Percentiles rank a stretch among this genome's conserved stretches.
These are phyloP conservation scores for Bruguiera parviflora DNA, from an alignment of 345 rosid species.

Conservation along the genomic window DNA sequence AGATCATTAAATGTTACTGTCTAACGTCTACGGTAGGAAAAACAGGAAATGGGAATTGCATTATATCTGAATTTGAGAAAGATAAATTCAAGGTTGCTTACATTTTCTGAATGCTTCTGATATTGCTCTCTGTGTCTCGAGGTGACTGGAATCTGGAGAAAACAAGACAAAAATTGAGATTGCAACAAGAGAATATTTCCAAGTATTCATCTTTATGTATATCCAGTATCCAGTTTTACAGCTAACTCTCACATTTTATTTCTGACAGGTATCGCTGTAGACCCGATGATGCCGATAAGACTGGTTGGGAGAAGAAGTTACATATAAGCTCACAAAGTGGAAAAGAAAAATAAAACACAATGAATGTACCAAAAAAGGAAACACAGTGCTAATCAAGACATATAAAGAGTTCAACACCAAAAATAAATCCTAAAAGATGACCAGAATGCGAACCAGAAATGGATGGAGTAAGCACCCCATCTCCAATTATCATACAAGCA, in stretches of 20 bases:
- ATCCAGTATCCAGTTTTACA: not conserved
- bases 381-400: not conserved
- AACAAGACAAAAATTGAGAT: slow-evolving; percentile 7
- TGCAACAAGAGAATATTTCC: not conserved
- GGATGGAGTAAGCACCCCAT: slow-evolving; percentile 60
- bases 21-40: not conserved
- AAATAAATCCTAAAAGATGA: slow-evolving; percentile 1
- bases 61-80: not conserved
- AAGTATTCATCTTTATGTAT: not conserved
- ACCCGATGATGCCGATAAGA: slow-evolving; percentile 49
- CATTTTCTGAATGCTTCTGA: slow-evolving; percentile 35
- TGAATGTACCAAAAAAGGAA: not conserved
- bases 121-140: slow-evolving; percentile 16
- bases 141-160: slow-evolving; percentile 40
- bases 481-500: slow-evolving; percentile 56
- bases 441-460: slow-evolving; percentile 44
- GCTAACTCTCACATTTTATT: slow-evolving; percentile 43
- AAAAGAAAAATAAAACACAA: not conserved
- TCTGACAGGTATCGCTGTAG: slow-evolving; percentile 39
- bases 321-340: not conserved
- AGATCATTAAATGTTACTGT: not conserved
- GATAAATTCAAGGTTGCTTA: slow-evolving; percentile 22
- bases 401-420: not conserved
- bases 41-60: not conserved
- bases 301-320: slow-evolving; percentile 25